These are phyloP conservation scores for Aspergillus ustus DNA, from an alignment of 2,329 filamentous ascomycete species.

Conservation along the genomic window DNA sequence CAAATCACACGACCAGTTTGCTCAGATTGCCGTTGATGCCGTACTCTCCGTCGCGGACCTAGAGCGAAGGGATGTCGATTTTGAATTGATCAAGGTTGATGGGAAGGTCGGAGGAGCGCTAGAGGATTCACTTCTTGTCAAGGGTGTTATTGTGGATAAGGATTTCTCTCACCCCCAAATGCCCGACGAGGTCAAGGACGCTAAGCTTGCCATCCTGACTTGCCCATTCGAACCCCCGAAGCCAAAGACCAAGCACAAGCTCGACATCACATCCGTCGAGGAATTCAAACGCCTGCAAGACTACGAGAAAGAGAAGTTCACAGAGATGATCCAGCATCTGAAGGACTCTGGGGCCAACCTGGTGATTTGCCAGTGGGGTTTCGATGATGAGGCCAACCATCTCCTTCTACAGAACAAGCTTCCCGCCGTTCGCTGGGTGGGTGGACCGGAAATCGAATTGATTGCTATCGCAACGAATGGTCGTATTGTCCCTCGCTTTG, in stretches of 20 bases:
- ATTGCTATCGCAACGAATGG: slow-evolving; percentile 99
- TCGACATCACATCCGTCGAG: slow-evolving; percentile 95
- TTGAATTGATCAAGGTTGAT: slow-evolving; percentile 98
- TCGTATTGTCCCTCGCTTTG: slow-evolving; percentile 94
- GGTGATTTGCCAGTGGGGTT: slow-evolving; percentile 99
- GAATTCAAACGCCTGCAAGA: slow-evolving; percentile 98
- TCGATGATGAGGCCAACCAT: slow-evolving; percentile 98
- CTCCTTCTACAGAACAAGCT: slow-evolving; percentile 93
- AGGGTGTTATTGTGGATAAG: slow-evolving; percentile 98
- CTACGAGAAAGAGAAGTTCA: slow-evolving; percentile 95
- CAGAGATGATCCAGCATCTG: slow-evolving; percentile 98
- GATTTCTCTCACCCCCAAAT: slow-evolving; percentile 99
- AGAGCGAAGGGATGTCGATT: slow-evolving; percentile 95
- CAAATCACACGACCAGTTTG: slow-evolving; percentile 97
- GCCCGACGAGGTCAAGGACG: slow-evolving; percentile 92
- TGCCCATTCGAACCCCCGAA: slow-evolving; percentile 99
- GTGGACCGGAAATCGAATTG: slow-evolving; percentile 95
- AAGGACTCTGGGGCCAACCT: slow-evolving; percentile 97
- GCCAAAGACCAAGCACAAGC: slow-evolving; percentile 99
- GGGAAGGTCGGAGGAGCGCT: slow-evolving; percentile 94
- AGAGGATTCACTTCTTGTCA: slow-evolving; percentile 91
- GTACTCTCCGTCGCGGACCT: slow-evolving; percentile 95
- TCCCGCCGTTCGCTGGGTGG: slow-evolving; percentile 96
- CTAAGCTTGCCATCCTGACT: slow-evolving; percentile 95
- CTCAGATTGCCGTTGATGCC: slow-evolving; percentile 95